Evolutionary conservation across 352 stramenopile species (phyloP).

Genomic region (Phytopythium kandeliae): DNA sequence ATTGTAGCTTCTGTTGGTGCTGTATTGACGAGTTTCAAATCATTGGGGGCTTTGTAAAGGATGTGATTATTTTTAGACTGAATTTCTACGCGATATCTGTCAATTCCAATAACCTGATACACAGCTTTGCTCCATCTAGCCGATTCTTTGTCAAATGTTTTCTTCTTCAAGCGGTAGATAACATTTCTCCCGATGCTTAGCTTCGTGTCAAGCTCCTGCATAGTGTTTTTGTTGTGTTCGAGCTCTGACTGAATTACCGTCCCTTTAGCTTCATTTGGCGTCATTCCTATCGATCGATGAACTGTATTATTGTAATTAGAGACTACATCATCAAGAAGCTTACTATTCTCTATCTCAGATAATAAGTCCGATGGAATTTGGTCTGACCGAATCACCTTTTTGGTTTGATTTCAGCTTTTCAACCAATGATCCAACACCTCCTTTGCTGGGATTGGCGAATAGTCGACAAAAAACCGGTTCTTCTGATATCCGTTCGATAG

Average conservation of each 20-base stretch:
- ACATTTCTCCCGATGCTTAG: too few species aligned
- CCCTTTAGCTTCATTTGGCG: too few species aligned
- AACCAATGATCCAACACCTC: background rate
- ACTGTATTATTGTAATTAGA: too few species aligned
- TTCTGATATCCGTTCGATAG: background rate
- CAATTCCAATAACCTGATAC: slow-evolving; percentile 15
- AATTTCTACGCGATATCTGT: slow-evolving; percentile 18
- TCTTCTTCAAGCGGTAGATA: slow-evolving; percentile 18
- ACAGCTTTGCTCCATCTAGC: slow-evolving; percentile 16
- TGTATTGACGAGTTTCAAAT: slow-evolving; percentile 15
- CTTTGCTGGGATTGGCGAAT: background rate
- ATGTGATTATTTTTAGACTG: slow-evolving; percentile 24
- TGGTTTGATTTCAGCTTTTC: background rate
- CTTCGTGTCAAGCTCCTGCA: too few species aligned
- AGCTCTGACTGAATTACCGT: too few species aligned
- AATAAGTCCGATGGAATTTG: background rate
- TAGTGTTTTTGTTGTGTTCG: too few species aligned
- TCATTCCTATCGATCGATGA: too few species aligned
- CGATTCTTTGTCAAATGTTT: slow-evolving; percentile 18
- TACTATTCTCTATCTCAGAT: background rate
- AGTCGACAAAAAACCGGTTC: background rate
- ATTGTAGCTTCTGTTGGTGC: slow-evolving; percentile 12
- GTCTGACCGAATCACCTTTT: background rate
- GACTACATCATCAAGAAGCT: too few species aligned
- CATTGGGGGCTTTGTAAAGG: slow-evolving; percentile 15